Conservation (phyloP, 208 protist species). For the Leishmania major region DNA sequence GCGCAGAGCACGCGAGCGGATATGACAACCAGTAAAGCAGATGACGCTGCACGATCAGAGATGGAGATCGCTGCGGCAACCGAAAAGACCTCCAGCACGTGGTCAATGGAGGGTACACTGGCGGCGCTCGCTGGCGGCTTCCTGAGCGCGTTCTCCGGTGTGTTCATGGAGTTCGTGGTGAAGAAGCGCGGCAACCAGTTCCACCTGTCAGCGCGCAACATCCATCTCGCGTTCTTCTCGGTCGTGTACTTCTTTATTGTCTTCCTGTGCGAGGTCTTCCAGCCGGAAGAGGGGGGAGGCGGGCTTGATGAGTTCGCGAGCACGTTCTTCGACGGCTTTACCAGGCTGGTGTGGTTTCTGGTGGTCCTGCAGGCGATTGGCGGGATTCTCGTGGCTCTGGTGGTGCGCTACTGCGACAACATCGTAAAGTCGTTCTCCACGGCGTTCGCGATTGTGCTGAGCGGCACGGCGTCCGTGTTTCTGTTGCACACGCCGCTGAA, state of each 20-base stretch:
- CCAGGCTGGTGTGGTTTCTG: conserved; percentile 48
- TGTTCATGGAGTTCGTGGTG: conserved; percentile 63
- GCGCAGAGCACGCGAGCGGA: conserved; percentile 11
- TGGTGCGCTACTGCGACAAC: conserved; percentile 76
- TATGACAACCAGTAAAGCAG: not conserved
- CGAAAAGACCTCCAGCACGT: conserved; percentile 9
- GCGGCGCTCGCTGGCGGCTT: conserved; percentile 36
- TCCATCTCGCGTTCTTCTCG: conserved; percentile 53
- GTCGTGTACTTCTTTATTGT: conserved; percentile 31
- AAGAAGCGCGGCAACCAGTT: conserved; percentile 44
- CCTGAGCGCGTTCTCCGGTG: conserved; percentile 55
- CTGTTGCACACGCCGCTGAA: conserved; percentile 36
- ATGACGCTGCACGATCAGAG: not conserved
- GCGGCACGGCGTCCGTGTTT: conserved; percentile 38
- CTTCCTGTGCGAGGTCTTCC: not conserved
- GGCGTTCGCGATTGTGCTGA: conserved; percentile 48
- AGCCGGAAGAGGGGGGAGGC: not conserved
- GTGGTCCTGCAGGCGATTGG: conserved; percentile 61
- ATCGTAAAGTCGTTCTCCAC: conserved; percentile 78
- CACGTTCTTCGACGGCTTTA: conserved; percentile 63
- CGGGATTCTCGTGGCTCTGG: conserved; percentile 66
- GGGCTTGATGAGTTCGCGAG: not conserved
- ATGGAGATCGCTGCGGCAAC: not conserved
- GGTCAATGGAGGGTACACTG: conserved; percentile 36
- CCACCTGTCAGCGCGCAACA: conserved; percentile 33